Conservation (phyloP, 768 basidiomycete genomes). For the Boletus reticuloceps region DNA sequence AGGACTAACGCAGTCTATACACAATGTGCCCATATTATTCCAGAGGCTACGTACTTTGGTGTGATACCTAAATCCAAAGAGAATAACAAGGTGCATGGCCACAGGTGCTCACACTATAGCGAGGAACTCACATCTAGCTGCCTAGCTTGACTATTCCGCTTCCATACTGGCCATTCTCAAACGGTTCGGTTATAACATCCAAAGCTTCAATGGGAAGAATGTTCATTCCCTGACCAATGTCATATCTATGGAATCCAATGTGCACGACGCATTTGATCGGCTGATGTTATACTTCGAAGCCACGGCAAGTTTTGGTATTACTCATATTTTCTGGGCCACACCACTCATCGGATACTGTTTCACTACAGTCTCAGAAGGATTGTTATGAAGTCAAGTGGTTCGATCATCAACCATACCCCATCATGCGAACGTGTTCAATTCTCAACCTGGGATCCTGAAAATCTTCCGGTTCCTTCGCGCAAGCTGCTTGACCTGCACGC, state of each 20-base stretch:
- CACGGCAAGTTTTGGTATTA: background rate
- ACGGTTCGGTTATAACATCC: conserved; percentile 1
- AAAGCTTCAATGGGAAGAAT: background rate
- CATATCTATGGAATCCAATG: background rate
- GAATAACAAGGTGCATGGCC: background rate
- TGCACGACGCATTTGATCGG: conserved; percentile 1
- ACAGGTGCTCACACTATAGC: background rate
- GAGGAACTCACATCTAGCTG: background rate
- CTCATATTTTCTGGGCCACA: no score
- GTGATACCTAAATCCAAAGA: background rate
- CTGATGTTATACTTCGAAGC: conserved; percentile 6
- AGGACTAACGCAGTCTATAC: background rate
- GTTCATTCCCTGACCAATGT: conserved; percentile 10
- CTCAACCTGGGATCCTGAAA: background rate
- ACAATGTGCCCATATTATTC: conserved; percentile 2
- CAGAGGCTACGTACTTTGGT: conserved; percentile 1
- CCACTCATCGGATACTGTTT: no score
- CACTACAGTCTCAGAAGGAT: no score
- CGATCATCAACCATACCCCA: no score
- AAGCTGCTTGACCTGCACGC: conserved; percentile 19
- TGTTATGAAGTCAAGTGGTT: no score
- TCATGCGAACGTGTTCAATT: no score
- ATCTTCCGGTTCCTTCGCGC: conserved; percentile 9
- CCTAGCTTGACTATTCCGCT: conserved; percentile 2
- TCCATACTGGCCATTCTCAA: conserved; percentile 3